These are phyloP conservation scores for Biscogniauxia marginata DNA, from an alignment of 2,329 filamentous ascomycete genomes.

Conservation along the genomic window DNA sequence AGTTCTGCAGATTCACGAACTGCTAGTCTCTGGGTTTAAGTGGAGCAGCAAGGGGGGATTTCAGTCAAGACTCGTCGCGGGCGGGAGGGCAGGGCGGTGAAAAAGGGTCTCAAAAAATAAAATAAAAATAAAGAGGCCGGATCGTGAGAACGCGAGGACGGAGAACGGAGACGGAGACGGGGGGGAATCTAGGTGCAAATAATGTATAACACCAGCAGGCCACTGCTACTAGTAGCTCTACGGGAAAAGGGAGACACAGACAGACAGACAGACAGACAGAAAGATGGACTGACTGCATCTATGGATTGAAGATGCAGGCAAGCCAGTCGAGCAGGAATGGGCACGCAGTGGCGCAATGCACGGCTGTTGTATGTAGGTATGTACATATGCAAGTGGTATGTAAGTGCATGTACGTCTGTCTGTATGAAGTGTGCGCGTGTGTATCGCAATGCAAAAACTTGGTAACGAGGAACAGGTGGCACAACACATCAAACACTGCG, in stretches of 20 bases:
- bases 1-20: neutral
- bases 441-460: neutral
- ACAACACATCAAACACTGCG: neutral
- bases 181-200: no score
- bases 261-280: no score
- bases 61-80: neutral
- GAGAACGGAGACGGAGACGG: no score
- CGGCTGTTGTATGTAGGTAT: neutral
- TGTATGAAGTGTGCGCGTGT: constrained; percentile 6
- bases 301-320: neutral
- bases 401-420: neutral
- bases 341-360: neutral
- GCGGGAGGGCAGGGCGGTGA: neutral
- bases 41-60: neutral
- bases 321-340: neutral
- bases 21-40: neutral
- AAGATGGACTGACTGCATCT: neutral
- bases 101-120: no score
- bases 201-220: no score
- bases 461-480: neutral
- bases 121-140: neutral
- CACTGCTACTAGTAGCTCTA: no score
- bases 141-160: neutral
- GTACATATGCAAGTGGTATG: neutral
- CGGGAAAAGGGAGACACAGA: neutral